phyloP scores from a whole-genome alignment of 345 rosid species.

The Gynandropsis gynandra region DNA sequence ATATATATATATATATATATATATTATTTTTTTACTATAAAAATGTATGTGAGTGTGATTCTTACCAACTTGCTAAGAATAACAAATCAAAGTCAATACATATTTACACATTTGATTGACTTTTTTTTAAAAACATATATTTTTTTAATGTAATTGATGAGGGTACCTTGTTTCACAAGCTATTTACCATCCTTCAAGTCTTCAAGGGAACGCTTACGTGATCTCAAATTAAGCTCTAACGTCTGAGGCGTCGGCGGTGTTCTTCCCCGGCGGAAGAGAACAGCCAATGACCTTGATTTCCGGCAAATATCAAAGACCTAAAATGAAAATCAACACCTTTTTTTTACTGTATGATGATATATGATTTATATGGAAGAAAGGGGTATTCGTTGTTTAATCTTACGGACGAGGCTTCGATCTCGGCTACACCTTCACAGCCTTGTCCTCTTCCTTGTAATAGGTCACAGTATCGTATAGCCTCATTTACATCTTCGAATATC shows the following conservation, averaged over 20 bases:
- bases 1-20: too few species aligned
- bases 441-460: slow-evolving; percentile 88
- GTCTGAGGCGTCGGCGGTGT: slow-evolving; percentile 83
- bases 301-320: slow-evolving; percentile 91
- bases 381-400: too few species aligned
- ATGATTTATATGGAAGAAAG: background rate
- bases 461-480: slow-evolving; percentile 83
- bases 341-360: background rate
- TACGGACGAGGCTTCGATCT: slow-evolving; percentile 91
- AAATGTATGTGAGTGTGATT: too few species aligned
- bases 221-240: slow-evolving; percentile 74
- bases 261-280: slow-evolving; percentile 75
- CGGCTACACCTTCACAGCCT: slow-evolving; percentile 96
- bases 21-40: too few species aligned
- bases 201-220: slow-evolving; percentile 87
- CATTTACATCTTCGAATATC: slow-evolving; percentile 93
- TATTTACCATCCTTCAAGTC: slow-evolving; percentile 39
- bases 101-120: too few species aligned
- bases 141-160: too few species aligned
- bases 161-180: too few species aligned
- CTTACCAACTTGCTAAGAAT: too few species aligned
- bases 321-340: background rate
- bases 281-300: slow-evolving; percentile 75
- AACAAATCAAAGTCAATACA: too few species aligned
- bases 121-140: too few species aligned